These are phyloP conservation scores for Tilletia horrida DNA, from an alignment of 1,284 basidiomycete species.

Conservation along the genomic window DNA sequence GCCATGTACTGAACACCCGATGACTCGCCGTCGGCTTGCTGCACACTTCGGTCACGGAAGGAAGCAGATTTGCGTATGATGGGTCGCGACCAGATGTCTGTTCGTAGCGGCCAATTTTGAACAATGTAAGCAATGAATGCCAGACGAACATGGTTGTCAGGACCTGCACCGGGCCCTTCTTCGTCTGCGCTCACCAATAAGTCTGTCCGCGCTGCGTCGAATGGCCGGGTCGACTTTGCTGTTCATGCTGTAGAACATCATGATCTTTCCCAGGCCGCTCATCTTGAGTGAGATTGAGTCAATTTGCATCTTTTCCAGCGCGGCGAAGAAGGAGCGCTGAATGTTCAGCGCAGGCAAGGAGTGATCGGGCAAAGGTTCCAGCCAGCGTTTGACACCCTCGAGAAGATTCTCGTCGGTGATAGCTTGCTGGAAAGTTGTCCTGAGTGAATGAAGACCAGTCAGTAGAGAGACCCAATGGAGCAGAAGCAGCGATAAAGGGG, in stretches of 20 bases:
- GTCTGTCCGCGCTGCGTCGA: conserved; percentile 73
- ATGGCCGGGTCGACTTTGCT: conserved; percentile 76
- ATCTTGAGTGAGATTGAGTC: conserved; percentile 88
- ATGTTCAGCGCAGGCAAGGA: conserved; percentile 94
- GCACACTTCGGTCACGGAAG: conserved; percentile 42
- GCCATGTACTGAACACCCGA: background rate
- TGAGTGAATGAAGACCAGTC: conserved; percentile 49
- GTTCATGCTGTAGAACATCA: conserved; percentile 93
- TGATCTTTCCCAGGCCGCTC: conserved; percentile 81
- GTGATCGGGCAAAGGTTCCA: conserved; percentile 87
- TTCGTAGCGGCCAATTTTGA: background rate
- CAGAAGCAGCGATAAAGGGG: conserved; percentile 59
- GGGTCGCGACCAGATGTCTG: conserved; percentile 53
- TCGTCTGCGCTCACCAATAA: conserved; percentile 64
- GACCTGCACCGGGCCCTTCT: background rate
- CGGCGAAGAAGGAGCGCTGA: conserved; percentile 83
- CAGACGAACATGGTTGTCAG: background rate
- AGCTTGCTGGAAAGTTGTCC: conserved; percentile 78
- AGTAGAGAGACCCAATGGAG: background rate
- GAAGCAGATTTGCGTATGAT: conserved; percentile 49
- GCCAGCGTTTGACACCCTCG: conserved; percentile 83
- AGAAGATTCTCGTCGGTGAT: conserved; percentile 94
- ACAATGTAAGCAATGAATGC: background rate
- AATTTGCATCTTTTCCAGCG: conserved; percentile 76
- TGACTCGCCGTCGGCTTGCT: background rate